Evolutionary conservation across 768 basidiomycete genomes (phyloP), one percentile per base, ranked within the genome.

Genomic region (Hydnomerulius pinastri): DNA sequence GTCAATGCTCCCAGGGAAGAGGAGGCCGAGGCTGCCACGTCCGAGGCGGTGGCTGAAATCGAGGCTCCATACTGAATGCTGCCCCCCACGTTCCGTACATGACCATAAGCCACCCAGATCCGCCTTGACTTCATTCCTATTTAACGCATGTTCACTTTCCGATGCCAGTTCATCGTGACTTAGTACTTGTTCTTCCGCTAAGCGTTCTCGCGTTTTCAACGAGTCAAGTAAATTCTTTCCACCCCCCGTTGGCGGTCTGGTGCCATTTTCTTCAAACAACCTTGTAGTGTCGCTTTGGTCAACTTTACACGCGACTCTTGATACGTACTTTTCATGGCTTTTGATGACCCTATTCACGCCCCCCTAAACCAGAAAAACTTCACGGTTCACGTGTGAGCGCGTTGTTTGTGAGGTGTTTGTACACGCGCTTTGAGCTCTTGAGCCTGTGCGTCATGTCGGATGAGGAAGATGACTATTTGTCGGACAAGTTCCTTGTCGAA

Each of bases 391-490:
- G 24, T 20, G 49, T 50, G 35, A 53, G 46, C 41, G 55, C 7
- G 33, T 50, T 32, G 25, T 32, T 48, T 52, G 39, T 56, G 47
- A 29, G 40, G 40, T 57, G 54, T 67, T 70, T 65, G 51, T 46
- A 52, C 53, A 20, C 17, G n/a, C 7, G 13, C 25, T 46, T 49
- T 55, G 40, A 42, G 33, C 18, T 37, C 25, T 29, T 37, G n/a
- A n/a, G n/a, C n/a, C n/a, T n/a, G n/a, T 36, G 36, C 32, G 47
- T 44, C 56, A 90, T 88, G 87, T 82, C 84, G 44, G 81, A 81
- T 54, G 82, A 80, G 51, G 90, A 92, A 60, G 90, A 89, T 58
- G 88, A 93, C 72, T 94, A 93, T 63, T 79, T 94, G 43, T 92
- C 90, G 27, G 89, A 92, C 75, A 92, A 90, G 63, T 93, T 92